A percentile compares a stretch with the other conserved stretches of the same genome.
Conservation (phyloP, 805 yeast species). For the Isabelozyma pseudorhagii region DNA sequence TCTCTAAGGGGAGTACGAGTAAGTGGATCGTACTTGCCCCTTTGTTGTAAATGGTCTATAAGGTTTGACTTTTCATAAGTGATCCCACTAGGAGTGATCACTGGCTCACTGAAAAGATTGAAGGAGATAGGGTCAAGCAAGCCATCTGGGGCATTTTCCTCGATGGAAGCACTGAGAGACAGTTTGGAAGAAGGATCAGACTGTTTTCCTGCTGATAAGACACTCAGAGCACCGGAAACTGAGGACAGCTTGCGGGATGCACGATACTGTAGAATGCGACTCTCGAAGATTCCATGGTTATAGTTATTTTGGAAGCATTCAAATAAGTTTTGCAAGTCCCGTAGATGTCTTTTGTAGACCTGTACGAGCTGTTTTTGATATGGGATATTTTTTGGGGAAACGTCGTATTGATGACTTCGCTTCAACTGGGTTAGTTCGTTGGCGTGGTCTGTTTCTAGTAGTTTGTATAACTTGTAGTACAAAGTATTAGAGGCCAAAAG, state of each 20-base stretch:
- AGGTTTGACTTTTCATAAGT: constrained; percentile 33
- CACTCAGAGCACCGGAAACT: neutral
- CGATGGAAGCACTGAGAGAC: constrained; percentile 2
- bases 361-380: constrained; percentile 14
- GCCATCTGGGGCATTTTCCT: constrained; percentile 31
- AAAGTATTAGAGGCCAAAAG: constrained; percentile 13
- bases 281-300: constrained; percentile 19
- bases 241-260: neutral
- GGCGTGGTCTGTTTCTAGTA: constrained; percentile 18
- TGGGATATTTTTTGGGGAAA: constrained; percentile 1
- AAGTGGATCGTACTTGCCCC: constrained; percentile 37
- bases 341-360: constrained; percentile 14
- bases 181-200: neutral
- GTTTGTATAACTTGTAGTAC: constrained; percentile 18
- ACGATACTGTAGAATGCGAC: constrained; percentile 7
- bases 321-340: constrained; percentile 17
- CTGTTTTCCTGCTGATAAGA: neutral
- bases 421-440: constrained; percentile 11
- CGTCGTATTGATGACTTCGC: constrained; percentile 8
- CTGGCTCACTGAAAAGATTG: constrained; percentile 33
- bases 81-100: constrained; percentile 32
- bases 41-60: constrained; percentile 29
- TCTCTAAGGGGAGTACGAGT: constrained; percentile 32
- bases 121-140: constrained; percentile 40
- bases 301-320: constrained; percentile 20